Evolutionary conservation across 495 filamentous ascomycete genomes (phyloP).

Genomic region (Choiromyces venosus): DNA sequence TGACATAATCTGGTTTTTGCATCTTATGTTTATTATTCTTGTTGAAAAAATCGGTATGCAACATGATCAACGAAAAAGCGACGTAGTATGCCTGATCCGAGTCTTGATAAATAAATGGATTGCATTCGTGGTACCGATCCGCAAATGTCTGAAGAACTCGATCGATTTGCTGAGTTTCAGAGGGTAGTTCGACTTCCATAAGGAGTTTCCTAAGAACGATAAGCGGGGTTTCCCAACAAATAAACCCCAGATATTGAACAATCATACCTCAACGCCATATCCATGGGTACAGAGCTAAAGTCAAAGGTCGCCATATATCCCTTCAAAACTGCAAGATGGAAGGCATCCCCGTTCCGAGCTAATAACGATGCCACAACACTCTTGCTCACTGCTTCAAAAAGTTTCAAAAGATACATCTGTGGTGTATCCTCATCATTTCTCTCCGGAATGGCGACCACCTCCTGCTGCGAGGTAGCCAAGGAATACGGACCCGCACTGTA

Average conservation of each 20-base stretch:
- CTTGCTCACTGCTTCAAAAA: slow-evolving; percentile 71
- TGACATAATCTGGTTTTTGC: slow-evolving; percentile 92
- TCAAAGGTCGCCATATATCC: slow-evolving; percentile 93
- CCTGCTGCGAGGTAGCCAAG: slow-evolving; percentile 48
- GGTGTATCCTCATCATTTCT: slow-evolving; percentile 84
- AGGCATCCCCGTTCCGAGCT: slow-evolving; percentile 75
- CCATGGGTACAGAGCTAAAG: slow-evolving; percentile 93
- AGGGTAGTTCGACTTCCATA: slow-evolving; percentile 93
- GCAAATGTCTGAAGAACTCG: slow-evolving; percentile 89
- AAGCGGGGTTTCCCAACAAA: neutral
- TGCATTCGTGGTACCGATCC: slow-evolving; percentile 96
- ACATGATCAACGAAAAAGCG: slow-evolving; percentile 89
- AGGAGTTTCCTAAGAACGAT: slow-evolving; percentile 63
- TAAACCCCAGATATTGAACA: neutral
- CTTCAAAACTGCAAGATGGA: slow-evolving; percentile 72
- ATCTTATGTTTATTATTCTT: slow-evolving; percentile 99
- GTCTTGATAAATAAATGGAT: slow-evolving; percentile 86
- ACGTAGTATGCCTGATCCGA: slow-evolving; percentile 97
- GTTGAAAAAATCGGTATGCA: slow-evolving; percentile 98
- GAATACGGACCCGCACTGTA: slow-evolving; percentile 22
- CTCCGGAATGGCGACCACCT: slow-evolving; percentile 61
- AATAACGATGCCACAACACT: slow-evolving; percentile 74
- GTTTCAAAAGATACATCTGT: slow-evolving; percentile 73
- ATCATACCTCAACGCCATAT: slow-evolving; percentile 71
- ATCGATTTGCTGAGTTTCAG: slow-evolving; percentile 97